Percentiles rank a stretch among this genome's conserved stretches.
These are phyloP conservation scores for Capniomyces stellatus DNA, from an alignment of 371 early-diverging fungal genomes.

Conservation along the genomic window DNA sequence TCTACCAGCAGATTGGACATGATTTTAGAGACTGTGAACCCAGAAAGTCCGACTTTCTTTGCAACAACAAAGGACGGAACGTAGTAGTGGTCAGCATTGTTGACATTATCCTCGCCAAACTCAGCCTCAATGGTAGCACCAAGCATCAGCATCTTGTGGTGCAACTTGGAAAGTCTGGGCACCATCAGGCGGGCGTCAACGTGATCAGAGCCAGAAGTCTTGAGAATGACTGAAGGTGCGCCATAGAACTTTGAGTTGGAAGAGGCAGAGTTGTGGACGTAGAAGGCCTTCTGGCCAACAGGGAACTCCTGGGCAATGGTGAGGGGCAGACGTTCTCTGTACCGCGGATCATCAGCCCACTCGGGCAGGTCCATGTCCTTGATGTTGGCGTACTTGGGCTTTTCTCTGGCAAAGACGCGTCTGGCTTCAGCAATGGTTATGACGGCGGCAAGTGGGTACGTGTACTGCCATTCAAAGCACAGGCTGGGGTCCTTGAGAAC, in stretches of 20 bases:
- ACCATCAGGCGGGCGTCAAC: neutral
- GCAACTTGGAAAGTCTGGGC: neutral
- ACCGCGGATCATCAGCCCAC: constrained; percentile 43
- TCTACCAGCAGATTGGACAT: constrained; percentile 57
- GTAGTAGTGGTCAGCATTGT: constrained; percentile 24
- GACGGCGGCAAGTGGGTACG: constrained; percentile 5
- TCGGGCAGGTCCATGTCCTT: neutral
- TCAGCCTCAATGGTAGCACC: neutral
- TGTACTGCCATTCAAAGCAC: neutral
- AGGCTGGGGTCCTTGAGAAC: neutral
- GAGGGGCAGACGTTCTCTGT: constrained; percentile 23
- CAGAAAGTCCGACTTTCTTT: constrained; percentile 35
- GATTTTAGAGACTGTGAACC: constrained; percentile 54
- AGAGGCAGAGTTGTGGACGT: constrained; percentile 26
- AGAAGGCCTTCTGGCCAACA: constrained; percentile 41
- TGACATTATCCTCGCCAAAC: neutral
- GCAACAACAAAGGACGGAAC: constrained; percentile 42
- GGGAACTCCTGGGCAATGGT: constrained; percentile 37
- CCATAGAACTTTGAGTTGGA: constrained; percentile 40
- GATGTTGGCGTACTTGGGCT: neutral
- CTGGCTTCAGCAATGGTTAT: neutral
- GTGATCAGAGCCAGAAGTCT: constrained; percentile 3
- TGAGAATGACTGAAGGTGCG: constrained; percentile 44
- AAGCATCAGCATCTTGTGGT: neutral
- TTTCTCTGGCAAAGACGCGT: neutral